These are phyloP conservation scores for Sclerotinia minor DNA, from an alignment of 2,329 filamentous ascomycete genomes.

Conservation along the genomic window DNA sequence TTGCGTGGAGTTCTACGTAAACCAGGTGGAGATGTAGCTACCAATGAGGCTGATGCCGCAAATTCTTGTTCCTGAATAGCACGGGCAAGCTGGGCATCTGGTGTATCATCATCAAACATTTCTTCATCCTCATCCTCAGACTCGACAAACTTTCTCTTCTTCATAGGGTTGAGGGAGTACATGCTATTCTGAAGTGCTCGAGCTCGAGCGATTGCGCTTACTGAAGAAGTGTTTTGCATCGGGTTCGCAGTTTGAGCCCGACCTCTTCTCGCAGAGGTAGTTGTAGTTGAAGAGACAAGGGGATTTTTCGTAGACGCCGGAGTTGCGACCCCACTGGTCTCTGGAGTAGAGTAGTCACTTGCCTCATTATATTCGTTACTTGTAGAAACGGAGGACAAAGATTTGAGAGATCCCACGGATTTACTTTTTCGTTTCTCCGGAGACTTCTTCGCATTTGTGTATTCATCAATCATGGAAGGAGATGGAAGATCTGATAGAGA, in stretches of 20 bases:
- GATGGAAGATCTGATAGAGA: conserved; percentile 30
- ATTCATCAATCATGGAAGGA: conserved; percentile 28
- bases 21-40: conserved; percentile 41
- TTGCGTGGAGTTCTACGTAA: conserved; percentile 31
- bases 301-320: conserved; percentile 44
- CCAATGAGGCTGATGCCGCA: conserved; percentile 31
- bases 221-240: conserved; percentile 27
- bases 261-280: conserved; percentile 34
- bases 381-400: conserved; percentile 45
- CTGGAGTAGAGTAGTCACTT: conserved; percentile 60
- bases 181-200: conserved; percentile 51
- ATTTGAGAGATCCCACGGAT: conserved; percentile 39
- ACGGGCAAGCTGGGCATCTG: conserved; percentile 56
- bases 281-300: conserved; percentile 24
- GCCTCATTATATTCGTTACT: conserved; percentile 46
- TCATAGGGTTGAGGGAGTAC: conserved; percentile 48
- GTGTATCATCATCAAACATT: conserved; percentile 45
- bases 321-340: conserved; percentile 58
- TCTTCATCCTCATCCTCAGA: conserved; percentile 45
- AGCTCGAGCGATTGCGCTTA: conserved; percentile 50
- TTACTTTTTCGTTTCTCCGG: conserved; percentile 30
- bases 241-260: conserved; percentile 26
- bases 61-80: conserved; percentile 59
- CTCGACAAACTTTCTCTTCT: conserved; percentile 49
- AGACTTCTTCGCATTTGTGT: conserved; percentile 23